Conservation (phyloP, 2,329 filamentous ascomycete species). For the Fusarium sp. region DNA sequence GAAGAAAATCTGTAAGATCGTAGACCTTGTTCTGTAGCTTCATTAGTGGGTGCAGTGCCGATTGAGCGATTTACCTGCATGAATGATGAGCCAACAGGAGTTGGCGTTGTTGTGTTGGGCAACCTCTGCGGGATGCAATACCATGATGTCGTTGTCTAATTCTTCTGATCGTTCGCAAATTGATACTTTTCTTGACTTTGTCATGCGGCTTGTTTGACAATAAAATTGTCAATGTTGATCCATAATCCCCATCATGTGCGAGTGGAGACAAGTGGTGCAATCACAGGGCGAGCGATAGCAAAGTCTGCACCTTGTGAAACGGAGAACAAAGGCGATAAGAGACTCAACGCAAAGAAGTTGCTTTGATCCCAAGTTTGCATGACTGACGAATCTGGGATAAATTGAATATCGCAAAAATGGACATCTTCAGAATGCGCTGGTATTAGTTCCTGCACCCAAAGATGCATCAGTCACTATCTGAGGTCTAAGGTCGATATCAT, state of each 20-base stretch:
- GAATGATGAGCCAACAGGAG: conserved; percentile 27
- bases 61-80: not conserved
- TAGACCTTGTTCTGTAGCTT: conserved; percentile 5
- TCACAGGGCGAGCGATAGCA: not conserved
- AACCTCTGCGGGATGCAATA: conserved; percentile 6
- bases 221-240: not conserved
- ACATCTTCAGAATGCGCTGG: accelerated
- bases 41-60: not conserved
- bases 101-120: conserved; percentile 10
- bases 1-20: conserved; percentile 23
- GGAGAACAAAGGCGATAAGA: too few relatives aligned
- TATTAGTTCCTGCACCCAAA: not conserved
- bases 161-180: not conserved
- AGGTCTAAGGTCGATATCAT: not conserved
- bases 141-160: not conserved
- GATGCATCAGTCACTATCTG: not conserved
- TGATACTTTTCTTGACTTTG: not conserved
- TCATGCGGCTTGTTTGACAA: too few relatives aligned
- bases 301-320: not conserved
- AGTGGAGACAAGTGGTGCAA: conserved; percentile 11
- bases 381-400: accelerated
- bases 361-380: accelerated
- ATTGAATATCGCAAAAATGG: not conserved
- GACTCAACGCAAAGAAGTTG: too few relatives aligned
- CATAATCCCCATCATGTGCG: not conserved